Evolutionary conservation across 352 stramenopile genomes (phyloP).

Genomic region (Phytophthora rubi): DNA sequence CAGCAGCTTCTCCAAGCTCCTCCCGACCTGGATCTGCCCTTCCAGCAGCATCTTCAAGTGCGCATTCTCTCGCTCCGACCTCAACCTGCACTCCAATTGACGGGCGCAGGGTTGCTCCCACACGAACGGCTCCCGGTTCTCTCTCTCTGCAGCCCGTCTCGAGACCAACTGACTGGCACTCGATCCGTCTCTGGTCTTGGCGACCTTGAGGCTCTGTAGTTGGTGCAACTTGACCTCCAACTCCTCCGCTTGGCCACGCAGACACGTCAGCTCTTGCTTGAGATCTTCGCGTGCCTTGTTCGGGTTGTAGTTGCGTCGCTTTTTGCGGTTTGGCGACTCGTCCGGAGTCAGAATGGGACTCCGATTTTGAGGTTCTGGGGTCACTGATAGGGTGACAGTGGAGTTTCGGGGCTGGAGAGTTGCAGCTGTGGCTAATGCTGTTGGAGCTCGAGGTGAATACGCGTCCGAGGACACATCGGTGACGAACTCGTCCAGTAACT

Average conservation of each 20-base stretch:
- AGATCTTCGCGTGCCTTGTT: slow-evolving; percentile 39
- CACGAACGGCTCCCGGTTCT: slow-evolving; percentile 10
- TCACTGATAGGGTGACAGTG: neutral
- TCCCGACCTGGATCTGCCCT: slow-evolving; percentile 30
- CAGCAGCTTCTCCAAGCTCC: slow-evolving; percentile 36
- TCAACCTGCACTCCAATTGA: slow-evolving; percentile 23
- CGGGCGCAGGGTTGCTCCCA: slow-evolving; percentile 31
- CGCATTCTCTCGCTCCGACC: slow-evolving; percentile 35
- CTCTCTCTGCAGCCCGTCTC: neutral
- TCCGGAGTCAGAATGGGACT: neutral
- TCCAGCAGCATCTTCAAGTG: slow-evolving; percentile 33
- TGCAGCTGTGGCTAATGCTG: neutral
- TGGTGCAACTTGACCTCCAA: slow-evolving; percentile 29
- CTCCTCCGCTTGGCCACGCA: slow-evolving; percentile 24
- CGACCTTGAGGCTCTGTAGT: slow-evolving; percentile 19
- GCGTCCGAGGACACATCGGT: slow-evolving; percentile 15
- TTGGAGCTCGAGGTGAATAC: slow-evolving; percentile 8
- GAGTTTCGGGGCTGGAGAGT: neutral
- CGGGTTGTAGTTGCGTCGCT: slow-evolving; percentile 31
- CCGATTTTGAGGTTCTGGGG: neutral
- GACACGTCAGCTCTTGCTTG: slow-evolving; percentile 27
- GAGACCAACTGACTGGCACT: slow-evolving; percentile 1
- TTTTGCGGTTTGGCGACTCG: slow-evolving; percentile 9
- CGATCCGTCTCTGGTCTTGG: slow-evolving; percentile 12
- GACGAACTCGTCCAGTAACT: slow-evolving; percentile 15